Evolutionary conservation across 805 yeast species (phyloP), one percentile per base, ranked within the genome.

Genomic region (Saturnispora sanitii): DNA sequence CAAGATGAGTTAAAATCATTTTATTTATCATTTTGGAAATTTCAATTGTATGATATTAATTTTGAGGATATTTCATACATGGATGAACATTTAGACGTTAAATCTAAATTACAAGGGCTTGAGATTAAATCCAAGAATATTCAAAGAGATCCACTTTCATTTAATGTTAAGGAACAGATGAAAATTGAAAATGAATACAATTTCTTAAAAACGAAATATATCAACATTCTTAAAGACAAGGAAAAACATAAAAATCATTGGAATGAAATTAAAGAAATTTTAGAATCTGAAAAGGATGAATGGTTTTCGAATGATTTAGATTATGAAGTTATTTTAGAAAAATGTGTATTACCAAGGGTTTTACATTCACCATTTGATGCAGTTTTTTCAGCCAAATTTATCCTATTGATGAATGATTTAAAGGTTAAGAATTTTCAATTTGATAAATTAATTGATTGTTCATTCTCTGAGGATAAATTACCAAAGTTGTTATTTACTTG

Each of bases 291-390:
- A 28, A 60, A 61, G 15, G 15, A 30, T 3, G 35, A 28, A 1
- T 74, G 98, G 79, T 73, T 76, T 43, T 28, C 40, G 0, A 36
- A 38, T 12, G 26, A 33, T 6, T 28, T 31, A 12, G 26, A 16
- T 19, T 32, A 36, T 9, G 42, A 40, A 12, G 18, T 40, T 28
- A 32, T 85, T 36, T 53, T 85, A 27, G 79, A 79, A 45, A 56
- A 60, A 40, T 85, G 95, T 57, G 50, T 85, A 6, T 58, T 87
- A 11, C 96, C 95, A 9, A 67, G 96, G 48, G 70, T 79, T 3
- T 57, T 81, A 2, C 86, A 81, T 47, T 83, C 96, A 0, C 77
- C 94, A 0, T 73, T 79, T 46, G 96, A 87, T 61, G 94, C 96
- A 0, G 65, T 82, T 0, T 88, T 64, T 54, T 60, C 77, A 27